phyloP scores from a whole-genome alignment of 345 rosid genomes.

The Physaria fendleri region DNA sequence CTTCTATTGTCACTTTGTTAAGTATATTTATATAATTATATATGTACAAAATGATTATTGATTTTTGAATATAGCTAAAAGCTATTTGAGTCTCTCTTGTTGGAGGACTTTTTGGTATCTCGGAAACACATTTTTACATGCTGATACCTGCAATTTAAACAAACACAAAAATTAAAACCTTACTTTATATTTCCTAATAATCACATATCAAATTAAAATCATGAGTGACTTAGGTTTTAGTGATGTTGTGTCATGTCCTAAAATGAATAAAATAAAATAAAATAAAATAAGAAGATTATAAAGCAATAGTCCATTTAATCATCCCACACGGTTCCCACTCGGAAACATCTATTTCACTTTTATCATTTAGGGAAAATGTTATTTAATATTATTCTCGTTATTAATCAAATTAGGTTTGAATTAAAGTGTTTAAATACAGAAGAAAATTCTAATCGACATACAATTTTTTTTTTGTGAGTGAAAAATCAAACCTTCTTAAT shows the following conservation, averaged over 20 bases:
- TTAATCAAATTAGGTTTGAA: conserved; percentile 20
- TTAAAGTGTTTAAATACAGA: background rate
- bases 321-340: conserved; percentile 34
- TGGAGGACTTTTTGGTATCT: conserved; percentile 61
- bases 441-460: background rate
- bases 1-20: conserved; percentile 14
- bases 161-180: background rate
- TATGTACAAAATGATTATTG: conserved; percentile 23
- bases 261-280: background rate
- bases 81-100: conserved; percentile 52
- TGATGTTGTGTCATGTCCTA: conserved; percentile 19
- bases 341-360: conserved; percentile 20
- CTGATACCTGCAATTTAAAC: conserved; percentile 59
- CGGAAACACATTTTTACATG: conserved; percentile 72
- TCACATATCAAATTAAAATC: background rate
- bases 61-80: conserved; percentile 9
- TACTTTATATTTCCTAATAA: background rate
- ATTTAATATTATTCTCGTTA: conserved; percentile 18
- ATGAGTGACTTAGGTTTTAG: conserved; percentile 10
- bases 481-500: conserved; percentile 24
- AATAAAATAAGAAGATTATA: background rate
- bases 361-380: conserved; percentile 1
- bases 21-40: no score
- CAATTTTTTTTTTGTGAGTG: background rate
- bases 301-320: background rate